Base-by-base conservation (phyloP, 495 filamentous ascomycete genomes). In the Xylaria palmicola region DNA sequence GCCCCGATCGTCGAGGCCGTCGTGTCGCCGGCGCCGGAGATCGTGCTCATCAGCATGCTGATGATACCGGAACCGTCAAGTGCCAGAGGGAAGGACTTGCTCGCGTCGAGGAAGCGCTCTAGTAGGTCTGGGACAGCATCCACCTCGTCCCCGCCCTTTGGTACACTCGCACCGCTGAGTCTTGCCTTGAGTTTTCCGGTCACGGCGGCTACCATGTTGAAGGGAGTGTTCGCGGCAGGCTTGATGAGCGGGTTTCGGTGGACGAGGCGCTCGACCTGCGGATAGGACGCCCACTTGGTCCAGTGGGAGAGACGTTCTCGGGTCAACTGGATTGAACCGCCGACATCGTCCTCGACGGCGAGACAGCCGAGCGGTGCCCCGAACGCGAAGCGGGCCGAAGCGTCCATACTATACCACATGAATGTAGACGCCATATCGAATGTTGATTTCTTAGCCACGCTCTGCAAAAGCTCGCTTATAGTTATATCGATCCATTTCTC, bases 21-120 rank as follows among this genome's bases (percentile, higher is more conserved):
- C 0, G 84, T 86, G 37, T 81, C 83, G 17, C 74, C 77, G 12
- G 84, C 84, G 15, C 81, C 85, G 26, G 84, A 81, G 68, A 86
- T 75, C 62, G 74, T 77, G 32, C 72, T 72, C 50, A 69, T 74
- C 12, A 74, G 30, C 37, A 78, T 75, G 1, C 77, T 72, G 19
- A 77, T 29, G 15, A 78, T 64, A 8, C 73, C 76, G 0, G 62
- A 47, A 7, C 66, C 69, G 26, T 74, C 69, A 36, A 80, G 57
- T 26, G 51, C 50, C 26, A 70, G 59, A 0, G 69, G 69, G 32
- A 68, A 63, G 24, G 63, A 50, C 40, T 62, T 55, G 29, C 68
- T 64, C 12, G 66, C 66, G 44, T 66, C 57, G 6, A 73, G 40
- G 43, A 67, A 73, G 26, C 45, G 65, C 8, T 67, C 29, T 8